Percentiles rank a stretch among this genome's conserved stretches.
These are phyloP conservation scores for Xylariaceae sp. DNA, from an alignment of 2,329 filamentous ascomycete species.

Conservation along the genomic window DNA sequence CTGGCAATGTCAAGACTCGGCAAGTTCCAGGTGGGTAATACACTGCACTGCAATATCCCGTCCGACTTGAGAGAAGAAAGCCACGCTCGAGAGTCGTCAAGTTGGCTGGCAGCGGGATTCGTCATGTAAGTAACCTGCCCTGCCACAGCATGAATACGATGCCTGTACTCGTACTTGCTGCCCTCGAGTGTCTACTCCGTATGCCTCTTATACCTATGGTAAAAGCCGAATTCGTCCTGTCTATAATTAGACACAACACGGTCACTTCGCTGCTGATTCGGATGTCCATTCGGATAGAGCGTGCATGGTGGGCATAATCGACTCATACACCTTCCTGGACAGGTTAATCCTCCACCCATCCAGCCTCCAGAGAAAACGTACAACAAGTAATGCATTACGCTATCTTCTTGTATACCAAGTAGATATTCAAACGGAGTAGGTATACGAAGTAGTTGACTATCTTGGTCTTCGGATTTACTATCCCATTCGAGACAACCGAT, in stretches of 20 bases:
- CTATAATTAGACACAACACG: constrained; percentile 12
- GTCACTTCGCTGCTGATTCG: neutral
- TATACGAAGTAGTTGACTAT: neutral
- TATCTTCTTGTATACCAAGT: neutral
- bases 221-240: constrained; percentile 3
- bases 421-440: neutral
- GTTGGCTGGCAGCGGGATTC: neutral
- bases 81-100: neutral
- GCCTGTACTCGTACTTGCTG: neutral
- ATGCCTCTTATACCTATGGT: neutral
- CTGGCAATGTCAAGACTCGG: neutral
- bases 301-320: neutral
- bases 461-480: constrained; percentile 12
- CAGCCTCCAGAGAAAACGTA: neutral
- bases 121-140: neutral
- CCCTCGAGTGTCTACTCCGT: neutral
- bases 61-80: neutral
- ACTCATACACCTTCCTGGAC: constrained; percentile 15
- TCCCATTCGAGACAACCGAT: constrained; percentile 8
- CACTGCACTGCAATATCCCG: neutral
- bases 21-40: neutral
- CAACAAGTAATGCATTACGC: too few relatives aligned
- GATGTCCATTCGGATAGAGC: neutral
- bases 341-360: constrained; percentile 13
- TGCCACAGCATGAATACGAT: neutral